Evolutionary conservation across 2,329 filamentous ascomycete genomes (phyloP).

Genomic region (Endothia cerciana): DNA sequence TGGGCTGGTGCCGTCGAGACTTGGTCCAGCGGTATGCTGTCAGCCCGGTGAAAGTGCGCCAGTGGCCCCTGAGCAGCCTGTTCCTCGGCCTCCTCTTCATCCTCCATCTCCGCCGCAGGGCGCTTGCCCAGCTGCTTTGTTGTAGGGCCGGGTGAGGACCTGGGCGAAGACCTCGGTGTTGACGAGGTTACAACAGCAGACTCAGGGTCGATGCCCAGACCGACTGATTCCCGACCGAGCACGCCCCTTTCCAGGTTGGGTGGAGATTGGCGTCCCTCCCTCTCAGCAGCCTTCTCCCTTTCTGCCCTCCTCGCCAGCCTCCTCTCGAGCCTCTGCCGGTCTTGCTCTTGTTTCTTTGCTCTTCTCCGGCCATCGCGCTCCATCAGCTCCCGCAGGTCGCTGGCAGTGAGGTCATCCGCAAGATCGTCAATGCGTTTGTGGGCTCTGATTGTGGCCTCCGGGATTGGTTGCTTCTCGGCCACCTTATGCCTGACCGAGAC

Average conservation of each 20-base stretch:
- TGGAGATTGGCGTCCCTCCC: conserved; percentile 57
- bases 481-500: conserved; percentile 41
- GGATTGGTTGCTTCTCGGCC: conserved; percentile 55
- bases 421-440: conserved; percentile 70
- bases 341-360: conserved; percentile 71
- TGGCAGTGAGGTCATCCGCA: conserved; percentile 83
- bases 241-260: conserved; percentile 64
- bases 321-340: conserved; percentile 69
- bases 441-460: conserved; percentile 63
- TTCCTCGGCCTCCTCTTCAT: conserved; percentile 29
- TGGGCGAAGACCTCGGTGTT: conserved; percentile 51
- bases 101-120: conserved; percentile 29
- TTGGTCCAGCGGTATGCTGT: conserved; percentile 46
- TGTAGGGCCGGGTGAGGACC: conserved; percentile 33
- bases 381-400: conserved; percentile 84
- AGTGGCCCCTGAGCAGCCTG: conserved; percentile 29
- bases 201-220: conserved; percentile 59
- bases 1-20: conserved; percentile 28
- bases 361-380: conserved; percentile 83
- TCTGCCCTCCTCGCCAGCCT: conserved; percentile 70
- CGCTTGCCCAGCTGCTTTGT: conserved; percentile 38
- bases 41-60: conserved; percentile 52
- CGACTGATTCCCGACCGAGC: conserved; percentile 60
- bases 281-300: conserved; percentile 63
- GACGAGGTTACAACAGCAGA: conserved; percentile 61